Percentiles rank a stretch among this genome's conserved stretches.
phyloP scores from a whole-genome alignment of 495 filamentous ascomycete genomes.

The Alectoria sarmentosa region DNA sequence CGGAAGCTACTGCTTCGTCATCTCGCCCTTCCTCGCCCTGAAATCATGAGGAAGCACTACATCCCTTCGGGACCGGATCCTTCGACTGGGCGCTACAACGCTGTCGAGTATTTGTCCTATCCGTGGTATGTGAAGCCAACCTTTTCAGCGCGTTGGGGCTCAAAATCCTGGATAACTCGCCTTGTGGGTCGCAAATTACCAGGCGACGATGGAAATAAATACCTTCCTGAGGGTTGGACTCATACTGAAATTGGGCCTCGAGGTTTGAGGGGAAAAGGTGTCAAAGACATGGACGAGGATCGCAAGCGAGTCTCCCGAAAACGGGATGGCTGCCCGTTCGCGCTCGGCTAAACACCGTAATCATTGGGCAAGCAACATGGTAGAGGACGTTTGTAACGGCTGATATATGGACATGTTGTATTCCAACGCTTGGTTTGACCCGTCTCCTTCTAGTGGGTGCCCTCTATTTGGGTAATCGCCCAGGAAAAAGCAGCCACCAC shows the following conservation, averaged over 20 bases:
- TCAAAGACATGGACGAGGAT: slow-evolving; percentile 37
- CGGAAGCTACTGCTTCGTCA: slow-evolving; percentile 51
- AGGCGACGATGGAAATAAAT: slow-evolving; percentile 48
- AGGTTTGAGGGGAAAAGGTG: slow-evolving; percentile 48
- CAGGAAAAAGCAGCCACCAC: not conserved
- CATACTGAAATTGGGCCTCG: slow-evolving; percentile 51
- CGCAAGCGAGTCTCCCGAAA: slow-evolving; percentile 32
- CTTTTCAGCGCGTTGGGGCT: slow-evolving; percentile 54
- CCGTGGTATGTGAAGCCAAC: slow-evolving; percentile 55
- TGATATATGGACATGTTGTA: not conserved
- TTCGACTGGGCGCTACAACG: slow-evolving; percentile 35
- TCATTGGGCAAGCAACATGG: not conserved
- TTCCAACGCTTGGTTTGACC: not conserved
- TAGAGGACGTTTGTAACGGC: not conserved
- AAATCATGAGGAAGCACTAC: slow-evolving; percentile 6
- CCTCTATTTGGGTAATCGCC: not conserved
- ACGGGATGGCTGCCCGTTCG: slow-evolving; percentile 49
- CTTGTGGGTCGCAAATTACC: slow-evolving; percentile 49
- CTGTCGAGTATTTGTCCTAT: slow-evolving; percentile 35
- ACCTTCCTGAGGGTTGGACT: slow-evolving; percentile 49
- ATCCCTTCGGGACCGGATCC: slow-evolving; percentile 13
- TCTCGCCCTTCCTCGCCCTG: slow-evolving; percentile 45
- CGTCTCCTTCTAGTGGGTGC: not conserved
- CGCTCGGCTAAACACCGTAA: not conserved
- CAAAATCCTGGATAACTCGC: slow-evolving; percentile 47